phyloP scores from a whole-genome alignment of 441 rosid species.

The Codiaeum variegatum region DNA sequence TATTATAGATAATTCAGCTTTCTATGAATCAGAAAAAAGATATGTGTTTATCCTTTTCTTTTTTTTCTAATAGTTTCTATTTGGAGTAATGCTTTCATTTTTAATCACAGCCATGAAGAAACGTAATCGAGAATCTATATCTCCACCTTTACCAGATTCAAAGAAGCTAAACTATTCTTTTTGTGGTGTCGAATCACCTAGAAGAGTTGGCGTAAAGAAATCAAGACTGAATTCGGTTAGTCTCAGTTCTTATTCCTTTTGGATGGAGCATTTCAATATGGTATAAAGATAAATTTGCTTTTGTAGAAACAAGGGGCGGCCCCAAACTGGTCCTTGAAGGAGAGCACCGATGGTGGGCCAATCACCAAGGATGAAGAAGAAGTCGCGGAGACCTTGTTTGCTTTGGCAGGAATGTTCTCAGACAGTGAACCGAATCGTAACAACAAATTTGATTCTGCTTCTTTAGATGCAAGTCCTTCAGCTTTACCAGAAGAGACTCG shows the following conservation, averaged over 20 bases:
- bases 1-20: slow-evolving; percentile 32
- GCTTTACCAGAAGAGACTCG: slow-evolving; percentile 34
- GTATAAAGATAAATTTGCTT: slow-evolving; percentile 16
- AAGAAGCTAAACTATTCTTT: slow-evolving; percentile 46
- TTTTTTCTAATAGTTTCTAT: slow-evolving; percentile 9
- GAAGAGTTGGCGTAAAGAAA: slow-evolving; percentile 42
- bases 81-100: slow-evolving; percentile 27
- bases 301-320: slow-evolving; percentile 43
- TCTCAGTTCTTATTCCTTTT: slow-evolving; percentile 21
- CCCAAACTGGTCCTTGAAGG: slow-evolving; percentile 34
- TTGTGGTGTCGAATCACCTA: slow-evolving; percentile 35
- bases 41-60: not conserved
- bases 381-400: slow-evolving; percentile 75
- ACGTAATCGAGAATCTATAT: slow-evolving; percentile 52
- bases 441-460: slow-evolving; percentile 24
- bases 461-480: slow-evolving; percentile 32
- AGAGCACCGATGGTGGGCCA: slow-evolving; percentile 40
- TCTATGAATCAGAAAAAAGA: slow-evolving; percentile 29
- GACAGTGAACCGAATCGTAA: slow-evolving; percentile 26
- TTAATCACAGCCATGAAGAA: slow-evolving; percentile 76
- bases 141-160: slow-evolving; percentile 48
- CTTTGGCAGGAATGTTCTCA: slow-evolving; percentile 75
- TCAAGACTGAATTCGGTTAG: slow-evolving; percentile 51
- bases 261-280: slow-evolving; percentile 21
- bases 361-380: slow-evolving; percentile 94